Base-by-base conservation (phyloP, 2,329 filamentous ascomycete genomes). In the Claviceps spartinae region DNA sequence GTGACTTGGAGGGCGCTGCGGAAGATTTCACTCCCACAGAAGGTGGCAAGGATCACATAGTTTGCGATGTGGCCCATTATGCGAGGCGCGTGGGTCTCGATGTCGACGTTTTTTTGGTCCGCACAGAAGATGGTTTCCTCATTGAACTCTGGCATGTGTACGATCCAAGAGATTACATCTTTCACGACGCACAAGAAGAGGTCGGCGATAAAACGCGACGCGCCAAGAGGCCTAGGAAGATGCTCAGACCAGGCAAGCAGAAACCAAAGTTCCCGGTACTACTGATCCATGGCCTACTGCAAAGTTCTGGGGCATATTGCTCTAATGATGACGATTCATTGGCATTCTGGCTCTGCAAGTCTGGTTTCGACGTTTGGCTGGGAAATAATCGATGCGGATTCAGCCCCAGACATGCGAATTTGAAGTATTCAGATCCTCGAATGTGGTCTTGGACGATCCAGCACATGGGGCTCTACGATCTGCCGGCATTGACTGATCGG, bases 401-500 rank as follows among this genome's bases (percentile, higher is more conserved):
- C 67, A 72, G 78, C 0, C 90, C 91, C 0, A 78, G 82, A 57
- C 91, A 97, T 63, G 78, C 75, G 2, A 68, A 83, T 22, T 76
- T 96, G 41, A 69, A 79, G 2, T 82, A 85, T 57, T 71, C 72
- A 3, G 91, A 97, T 62, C 90, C 91, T 1, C 79, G 89, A 34
- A 94, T 96, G 87, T 96, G 91, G 91, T 82, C 83, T 42, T 97
- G 91, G 91, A 95, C 95, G 58, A 94, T 96, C 52, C 81, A 87
- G 0, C 88, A 95, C 62, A 94, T 96, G 86, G 91, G 89, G 3
- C 83, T 90, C 1, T 81, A 94, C 63, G 91, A 97, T 63, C 75
- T 97, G 2, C 78, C 90, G 0, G 89, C 90, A 0, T 75, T 96
- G 37, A 78, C 86, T 1, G 87, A 85, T 0, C 81, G 87, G 5